A percentile compares a stretch with the other conserved stretches of the same genome.
phyloP scores from a whole-genome alignment of 148 eudicot genomes.

The Fagopyrum tataricum region DNA sequence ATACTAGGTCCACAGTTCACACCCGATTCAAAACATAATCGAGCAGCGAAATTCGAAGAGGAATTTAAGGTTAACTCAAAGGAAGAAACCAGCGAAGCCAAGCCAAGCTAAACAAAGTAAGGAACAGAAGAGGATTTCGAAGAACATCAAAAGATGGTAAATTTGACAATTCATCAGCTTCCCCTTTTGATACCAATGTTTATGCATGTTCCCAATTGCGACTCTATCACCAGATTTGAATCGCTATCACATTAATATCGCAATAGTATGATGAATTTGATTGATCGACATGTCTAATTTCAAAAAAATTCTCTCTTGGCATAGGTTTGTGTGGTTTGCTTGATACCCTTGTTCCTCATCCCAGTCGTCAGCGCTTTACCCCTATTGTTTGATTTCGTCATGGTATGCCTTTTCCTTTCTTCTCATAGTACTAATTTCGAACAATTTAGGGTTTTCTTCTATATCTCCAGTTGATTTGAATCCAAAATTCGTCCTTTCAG shows the following conservation, averaged over 20 bases:
- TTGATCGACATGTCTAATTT: not conserved
- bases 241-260: not conserved
- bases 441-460: not conserved
- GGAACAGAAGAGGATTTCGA: not conserved
- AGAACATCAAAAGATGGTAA: not conserved
- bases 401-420: conserved; percentile 29
- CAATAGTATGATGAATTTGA: not conserved
- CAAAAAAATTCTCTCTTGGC: not conserved
- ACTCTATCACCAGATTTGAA: not conserved
- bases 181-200: not conserved
- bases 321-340: conserved; percentile 54
- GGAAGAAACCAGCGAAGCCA: too few species aligned
- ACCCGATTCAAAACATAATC: too few species aligned
- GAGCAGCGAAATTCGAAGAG: too few species aligned
- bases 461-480: too few species aligned
- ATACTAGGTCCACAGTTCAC: too few species aligned
- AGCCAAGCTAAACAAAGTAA: too few species aligned
- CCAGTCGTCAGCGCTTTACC: conserved; percentile 61
- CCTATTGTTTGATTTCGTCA: conserved; percentile 38
- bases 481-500: conserved; percentile 19
- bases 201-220: not conserved
- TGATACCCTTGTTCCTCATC: conserved; percentile 59
- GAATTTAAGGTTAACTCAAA: too few species aligned
- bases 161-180: not conserved
- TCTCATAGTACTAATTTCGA: not conserved